Percentiles rank a stretch among this genome's conserved stretches.
phyloP scores from a whole-genome alignment of 2,329 filamentous ascomycete genomes.

The Myriosclerotinia duriaeana region DNA sequence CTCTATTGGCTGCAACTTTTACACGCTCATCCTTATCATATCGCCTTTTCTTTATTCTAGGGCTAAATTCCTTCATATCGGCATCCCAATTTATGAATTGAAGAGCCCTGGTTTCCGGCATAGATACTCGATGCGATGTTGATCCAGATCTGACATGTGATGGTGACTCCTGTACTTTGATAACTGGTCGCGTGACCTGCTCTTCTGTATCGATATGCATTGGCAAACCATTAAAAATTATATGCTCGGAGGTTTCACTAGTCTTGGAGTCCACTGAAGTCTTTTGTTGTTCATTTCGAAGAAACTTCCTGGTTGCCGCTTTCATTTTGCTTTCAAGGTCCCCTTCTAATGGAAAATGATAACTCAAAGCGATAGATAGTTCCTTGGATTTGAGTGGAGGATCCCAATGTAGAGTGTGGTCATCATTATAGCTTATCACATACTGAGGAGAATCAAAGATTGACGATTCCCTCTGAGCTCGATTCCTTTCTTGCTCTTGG shows the following conservation, averaged over 20 bases:
- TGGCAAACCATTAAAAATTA: constrained; percentile 10
- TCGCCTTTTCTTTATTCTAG: constrained; percentile 24
- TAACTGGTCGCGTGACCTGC: constrained; percentile 12
- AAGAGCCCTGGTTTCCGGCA: constrained; percentile 19
- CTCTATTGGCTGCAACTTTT: constrained; percentile 30
- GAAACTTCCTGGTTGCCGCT: constrained; percentile 27
- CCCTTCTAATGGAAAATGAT: constrained; percentile 28
- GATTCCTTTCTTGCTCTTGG: constrained; percentile 15
- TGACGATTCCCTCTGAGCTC: constrained; percentile 21
- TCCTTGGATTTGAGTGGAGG: constrained; percentile 28
- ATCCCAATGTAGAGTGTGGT: constrained; percentile 28
- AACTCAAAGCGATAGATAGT: constrained; percentile 30
- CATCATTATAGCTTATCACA: constrained; percentile 26
- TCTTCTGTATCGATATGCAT: constrained; percentile 8
- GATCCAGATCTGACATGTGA: constrained; percentile 17
- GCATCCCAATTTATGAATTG: constrained; percentile 26
- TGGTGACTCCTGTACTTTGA: constrained; percentile 10
- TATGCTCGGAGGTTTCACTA: neutral
- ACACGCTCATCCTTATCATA: constrained; percentile 28
- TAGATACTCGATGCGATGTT: constrained; percentile 11
- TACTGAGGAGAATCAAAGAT: constrained; percentile 26
- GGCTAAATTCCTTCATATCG: constrained; percentile 25
- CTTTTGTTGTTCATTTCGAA: constrained; percentile 21
- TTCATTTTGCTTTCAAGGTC: constrained; percentile 30
- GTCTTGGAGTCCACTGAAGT: neutral